These are phyloP conservation scores for Backusella psychrophila DNA, from an alignment of 192 early-diverging fungal species.

Conservation along the genomic window DNA sequence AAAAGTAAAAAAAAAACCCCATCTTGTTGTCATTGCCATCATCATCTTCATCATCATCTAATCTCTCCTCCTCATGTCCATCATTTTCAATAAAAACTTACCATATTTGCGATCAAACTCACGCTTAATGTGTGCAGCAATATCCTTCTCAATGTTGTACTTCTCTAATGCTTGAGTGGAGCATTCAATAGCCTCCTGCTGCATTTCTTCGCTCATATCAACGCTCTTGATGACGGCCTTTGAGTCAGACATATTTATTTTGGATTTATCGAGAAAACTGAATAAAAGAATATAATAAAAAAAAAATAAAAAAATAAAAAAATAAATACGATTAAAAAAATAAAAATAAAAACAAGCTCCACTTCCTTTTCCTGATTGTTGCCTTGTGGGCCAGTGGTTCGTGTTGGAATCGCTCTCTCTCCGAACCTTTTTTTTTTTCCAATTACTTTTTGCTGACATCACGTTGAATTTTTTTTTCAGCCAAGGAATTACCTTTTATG, in stretches of 20 bases:
- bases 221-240: constrained; percentile 95
- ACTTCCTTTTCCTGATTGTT: constrained; percentile 7
- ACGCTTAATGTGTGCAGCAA: constrained; percentile 96
- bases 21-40: neutral
- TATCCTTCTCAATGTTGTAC: constrained; percentile 97
- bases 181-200: constrained; percentile 87
- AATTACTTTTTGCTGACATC: neutral
- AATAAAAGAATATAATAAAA: neutral
- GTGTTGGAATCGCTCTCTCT: neutral
- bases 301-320: neutral
- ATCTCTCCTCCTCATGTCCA: neutral
- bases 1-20: neutral
- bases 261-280: neutral
- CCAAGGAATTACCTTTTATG: neutral
- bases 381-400: neutral
- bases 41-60: neutral
- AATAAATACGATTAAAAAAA: neutral
- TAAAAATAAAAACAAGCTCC: neutral
- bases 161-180: constrained; percentile 87
- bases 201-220: constrained; percentile 98
- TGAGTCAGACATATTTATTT: constrained; percentile 62
- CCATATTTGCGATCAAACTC: constrained; percentile 98
- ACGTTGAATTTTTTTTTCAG: neutral
- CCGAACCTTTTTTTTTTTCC: neutral
- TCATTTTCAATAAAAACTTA: constrained; percentile 8